Evolutionary conservation across 2,329 filamentous ascomycete genomes (phyloP).

Genomic region (Aspergillus sp.): DNA sequence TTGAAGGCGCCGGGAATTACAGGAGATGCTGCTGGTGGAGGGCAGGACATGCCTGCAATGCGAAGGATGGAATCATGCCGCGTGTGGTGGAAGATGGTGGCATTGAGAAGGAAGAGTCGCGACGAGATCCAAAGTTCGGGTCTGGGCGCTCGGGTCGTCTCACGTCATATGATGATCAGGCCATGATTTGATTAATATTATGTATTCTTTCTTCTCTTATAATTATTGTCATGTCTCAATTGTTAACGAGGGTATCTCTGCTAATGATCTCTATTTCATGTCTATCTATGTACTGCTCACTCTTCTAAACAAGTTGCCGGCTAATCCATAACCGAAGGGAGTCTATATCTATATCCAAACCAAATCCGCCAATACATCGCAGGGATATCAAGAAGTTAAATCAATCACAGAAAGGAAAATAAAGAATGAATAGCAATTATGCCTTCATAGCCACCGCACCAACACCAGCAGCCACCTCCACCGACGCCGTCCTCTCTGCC

Average conservation of each 20-base stretch:
- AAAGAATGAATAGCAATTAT: not conserved
- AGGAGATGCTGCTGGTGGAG: slow-evolving; percentile 14
- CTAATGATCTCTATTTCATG: not conserved
- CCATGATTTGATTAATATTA: not conserved
- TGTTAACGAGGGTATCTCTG: not conserved
- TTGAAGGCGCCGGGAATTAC: slow-evolving; percentile 23
- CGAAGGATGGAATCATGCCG: slow-evolving; percentile 23
- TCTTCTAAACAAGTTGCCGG: not conserved
- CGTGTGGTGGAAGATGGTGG: not conserved
- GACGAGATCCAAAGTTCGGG: not conserved
- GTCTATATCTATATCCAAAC: not conserved
- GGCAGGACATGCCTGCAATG: slow-evolving; percentile 38
- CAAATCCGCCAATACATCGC: slow-evolving; percentile 2
- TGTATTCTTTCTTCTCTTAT: not conserved
- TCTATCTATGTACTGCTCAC: slow-evolving; percentile 12
- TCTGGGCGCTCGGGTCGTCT: not conserved
- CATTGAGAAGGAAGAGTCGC: not conserved
- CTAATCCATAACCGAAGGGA: slow-evolving; percentile 17
- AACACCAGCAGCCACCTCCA: slow-evolving; percentile 14
- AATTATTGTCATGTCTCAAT: not conserved
- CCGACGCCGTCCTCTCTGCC: slow-evolving; percentile 27
- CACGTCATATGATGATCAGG: slow-evolving; percentile 11
- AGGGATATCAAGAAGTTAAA: not conserved
- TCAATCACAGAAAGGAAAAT: not conserved
- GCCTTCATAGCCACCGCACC: slow-evolving; percentile 20